Evolutionary conservation across 352 stramenopile genomes (phyloP).

Genomic region (Phytophthora citricola): DNA sequence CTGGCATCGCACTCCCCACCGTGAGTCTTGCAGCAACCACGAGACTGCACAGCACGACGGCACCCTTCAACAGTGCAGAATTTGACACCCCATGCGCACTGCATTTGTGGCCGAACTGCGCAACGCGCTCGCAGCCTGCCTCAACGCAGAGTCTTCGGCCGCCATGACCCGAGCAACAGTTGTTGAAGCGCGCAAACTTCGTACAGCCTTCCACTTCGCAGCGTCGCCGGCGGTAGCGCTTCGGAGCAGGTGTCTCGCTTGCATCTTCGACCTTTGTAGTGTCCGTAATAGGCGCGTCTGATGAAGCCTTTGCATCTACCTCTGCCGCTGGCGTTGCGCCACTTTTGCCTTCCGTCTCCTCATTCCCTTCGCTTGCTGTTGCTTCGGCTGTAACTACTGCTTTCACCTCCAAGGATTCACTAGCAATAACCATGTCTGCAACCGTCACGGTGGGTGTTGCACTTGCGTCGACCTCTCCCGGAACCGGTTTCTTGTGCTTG

Average conservation of each 20-base stretch:
- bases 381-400: slow-evolving; percentile 1
- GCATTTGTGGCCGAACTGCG: slow-evolving; percentile 86
- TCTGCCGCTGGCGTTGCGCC: not conserved
- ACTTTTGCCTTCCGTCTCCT: slow-evolving; percentile 7
- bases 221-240: slow-evolving; percentile 69
- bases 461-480: slow-evolving; percentile 13
- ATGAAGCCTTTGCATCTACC: slow-evolving; percentile 12
- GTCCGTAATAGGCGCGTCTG: slow-evolving; percentile 1
- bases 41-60: slow-evolving; percentile 78
- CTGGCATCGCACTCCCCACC: slow-evolving; percentile 88
- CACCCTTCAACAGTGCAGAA: slow-evolving; percentile 77
- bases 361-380: slow-evolving; percentile 4
- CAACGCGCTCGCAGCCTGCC: slow-evolving; percentile 68
- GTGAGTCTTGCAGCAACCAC: slow-evolving; percentile 89
- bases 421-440: not conserved
- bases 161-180: slow-evolving; percentile 74
- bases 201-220: slow-evolving; percentile 71
- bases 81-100: slow-evolving; percentile 82
- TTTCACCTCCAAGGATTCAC: slow-evolving; percentile 7
- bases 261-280: slow-evolving; percentile 2
- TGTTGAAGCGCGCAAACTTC: slow-evolving; percentile 87
- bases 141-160: slow-evolving; percentile 78
- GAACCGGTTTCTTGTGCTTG: slow-evolving; percentile 41
- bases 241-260: slow-evolving; percentile 21
- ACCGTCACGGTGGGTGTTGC: slow-evolving; percentile 6